Base-by-base conservation (phyloP, 305 asterid species). In the Fraxinus dipetala region DNA sequence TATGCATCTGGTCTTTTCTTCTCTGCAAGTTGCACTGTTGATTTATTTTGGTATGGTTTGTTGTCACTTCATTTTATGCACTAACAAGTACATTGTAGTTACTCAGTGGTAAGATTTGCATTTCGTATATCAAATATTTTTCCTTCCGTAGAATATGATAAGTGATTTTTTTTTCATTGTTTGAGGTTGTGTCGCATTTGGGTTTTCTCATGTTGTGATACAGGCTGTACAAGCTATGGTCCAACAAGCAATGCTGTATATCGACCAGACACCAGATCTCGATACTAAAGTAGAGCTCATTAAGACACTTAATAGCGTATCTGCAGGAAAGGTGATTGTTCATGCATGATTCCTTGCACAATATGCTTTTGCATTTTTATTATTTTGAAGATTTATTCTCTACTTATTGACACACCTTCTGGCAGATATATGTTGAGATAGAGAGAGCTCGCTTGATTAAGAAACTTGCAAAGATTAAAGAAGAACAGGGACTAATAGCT, bases 161-260 rank as follows among this genome's bases (percentile, higher is more conserved):
- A 65, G 24, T 63, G 72, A 67, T 63, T 72, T 73, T 36, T 38
- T 40, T 77, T 26, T 65, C 16, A 6, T 40, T 78, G 79, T 80
- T 74, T 67, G 59, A 74, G 75, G 80, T 83, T 20, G 78, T 69
- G 78, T 78, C 54, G 8, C 76, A 65, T 40, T 70, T 34, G 40
- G 35, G 79, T 6, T 80, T 85, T 28, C 28, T 8, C 77, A 79
- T 77, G 48, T 72, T 74, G 6, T 72, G 51, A 69, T 88, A 87
- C 89, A 95, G 99, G 98, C 97, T 76, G 99, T 94, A 18, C 97
- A 94, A 91, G 93, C 96, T 72, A 95, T 95, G 97, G 99, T 95
- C 74, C 98, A 94, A 85, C 98, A 90, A 87, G 97, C 97, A 11
- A 95, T 95, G 97, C 90, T 87, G 76, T 94, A 92, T 82, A 95